Base-by-base conservation (phyloP, 345 rosid species). In the Combretum micranthum region DNA sequence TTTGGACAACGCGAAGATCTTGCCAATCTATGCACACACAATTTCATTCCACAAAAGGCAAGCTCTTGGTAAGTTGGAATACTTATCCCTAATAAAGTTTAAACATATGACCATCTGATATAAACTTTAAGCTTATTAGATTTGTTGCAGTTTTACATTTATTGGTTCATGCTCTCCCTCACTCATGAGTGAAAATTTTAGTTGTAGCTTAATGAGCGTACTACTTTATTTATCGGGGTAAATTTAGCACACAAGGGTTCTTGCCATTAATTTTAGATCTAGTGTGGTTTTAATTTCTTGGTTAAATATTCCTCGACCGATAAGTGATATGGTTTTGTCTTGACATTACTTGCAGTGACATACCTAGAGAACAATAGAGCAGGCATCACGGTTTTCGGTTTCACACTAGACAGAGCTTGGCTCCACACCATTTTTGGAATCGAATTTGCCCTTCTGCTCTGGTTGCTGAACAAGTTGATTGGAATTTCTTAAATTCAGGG, bases 391-490 rank as follows among this genome's bases (percentile, higher is more conserved):
- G 85, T 85, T 26, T 90, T 58, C 8, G 97, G 96, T 46, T 90
- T 83, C 75, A 82, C 80, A 69, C 77, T 90, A 59, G 96, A 87
- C 63, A 82, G 97, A 78, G 62, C 91, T 50, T 84, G 89, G 81
- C 75, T 90, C 49, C 96, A 90, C 65, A 76, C 96, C 44, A 79
- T 90, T 51, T 87, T 85, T 50, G 97, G 82, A 4, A 67, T 87
- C 56, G 86, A 90, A 55, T 75, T 90, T 32, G 91, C 94, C 64
- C 82, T 90, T 32, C 75, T 83, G 20, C 87, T 90, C 51, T 90
- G 97, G 97, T 57, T 90, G 75, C 94, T 90, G 68, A 90, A 87
- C 76, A 90, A 87, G 79, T 84, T 90, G 10, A 72, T 88, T 13
- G 88, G 97, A 68, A 76, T 66, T 56, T 57, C 64, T 42, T 62